Evolutionary conservation across 2,329 filamentous ascomycete species (phyloP), one percentile per base, ranked within the genome.

Genomic region (Alternaria triticimaculans): DNA sequence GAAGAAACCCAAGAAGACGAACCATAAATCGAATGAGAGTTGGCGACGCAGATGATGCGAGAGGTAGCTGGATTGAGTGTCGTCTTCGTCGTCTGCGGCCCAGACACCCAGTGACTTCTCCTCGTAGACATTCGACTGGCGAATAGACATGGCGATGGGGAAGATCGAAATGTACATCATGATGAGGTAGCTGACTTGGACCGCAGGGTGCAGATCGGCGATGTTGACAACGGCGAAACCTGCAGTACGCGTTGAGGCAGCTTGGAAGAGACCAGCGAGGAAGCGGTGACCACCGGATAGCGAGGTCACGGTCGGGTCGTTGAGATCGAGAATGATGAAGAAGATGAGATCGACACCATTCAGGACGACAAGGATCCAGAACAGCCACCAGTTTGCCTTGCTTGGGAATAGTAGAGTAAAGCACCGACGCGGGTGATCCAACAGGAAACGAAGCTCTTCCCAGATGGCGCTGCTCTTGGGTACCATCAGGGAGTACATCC

Each of bases 131-230:
- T 98, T 98, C 62, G 95, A 97, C 68, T 92, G 87, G 57, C 95
- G 93, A 72, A 98, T 92, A 7, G 92, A 96, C 73, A 98, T 98
- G 76, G 96, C 95, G 72, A 98, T 97, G 6, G 95, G 95, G 72
- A 97, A 97, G 63, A 97, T 92, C 62, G 94, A 97, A 66, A 98
- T 97, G 80, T 98, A 98, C 96, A 98, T 98, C 96, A 98, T 98
- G 80, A 98, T 90, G 80, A 98, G 84, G 82, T 97, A 98, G 23
- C 94, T 93, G 14, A 96, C 93, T 74, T 97, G 94, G 62, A 97
- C 93, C 4, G 92, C 96, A 1, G 96, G 94, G 70, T 98, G 94
- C 2, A 99, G 84, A 0, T 87, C 82, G 2, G 91, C 84, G 43
- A 98, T 82, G 76, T 91, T 93, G 71, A 98, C 88, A 28, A 92